Evolutionary conservation across 208 protist genomes (phyloP).

Genomic region (Leishmania martiniquensis): DNA sequence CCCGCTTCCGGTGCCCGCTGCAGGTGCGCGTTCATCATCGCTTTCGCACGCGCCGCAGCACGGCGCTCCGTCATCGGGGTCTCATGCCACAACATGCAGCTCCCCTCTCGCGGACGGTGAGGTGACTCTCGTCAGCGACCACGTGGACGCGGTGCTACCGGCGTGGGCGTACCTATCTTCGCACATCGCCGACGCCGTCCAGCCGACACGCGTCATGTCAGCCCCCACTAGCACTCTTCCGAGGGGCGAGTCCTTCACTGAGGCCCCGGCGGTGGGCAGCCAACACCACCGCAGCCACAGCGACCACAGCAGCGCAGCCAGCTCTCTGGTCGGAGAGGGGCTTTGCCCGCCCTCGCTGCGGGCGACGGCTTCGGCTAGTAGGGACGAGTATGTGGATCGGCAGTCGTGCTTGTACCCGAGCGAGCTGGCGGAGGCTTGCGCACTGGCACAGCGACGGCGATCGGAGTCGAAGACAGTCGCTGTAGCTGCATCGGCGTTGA

Average conservation of each 20-base stretch:
- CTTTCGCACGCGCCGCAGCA: neutral
- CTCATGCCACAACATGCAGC: neutral
- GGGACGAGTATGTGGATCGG: slow-evolving; percentile 12
- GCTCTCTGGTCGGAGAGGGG: slow-evolving; percentile 2
- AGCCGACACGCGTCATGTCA: neutral
- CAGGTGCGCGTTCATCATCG: neutral
- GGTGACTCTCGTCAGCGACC: slow-evolving; percentile 28
- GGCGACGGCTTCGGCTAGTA: neutral
- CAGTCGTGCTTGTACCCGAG: slow-evolving; percentile 26
- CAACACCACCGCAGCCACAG: slow-evolving; percentile 4
- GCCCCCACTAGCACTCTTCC: neutral
- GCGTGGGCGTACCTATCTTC: slow-evolving; percentile 32
- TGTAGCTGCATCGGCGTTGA: neutral
- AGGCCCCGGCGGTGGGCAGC: neutral
- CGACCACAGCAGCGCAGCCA: slow-evolving; percentile 14
- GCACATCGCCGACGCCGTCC: slow-evolving; percentile 14
- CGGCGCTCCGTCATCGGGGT: neutral
- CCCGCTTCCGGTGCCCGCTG: neutral
- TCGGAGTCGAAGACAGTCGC: neutral
- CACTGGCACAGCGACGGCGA: slow-evolving; percentile 18
- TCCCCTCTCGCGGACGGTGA: slow-evolving; percentile 9
- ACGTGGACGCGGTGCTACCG: slow-evolving; percentile 30
- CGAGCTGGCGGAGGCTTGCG: slow-evolving; percentile 31
- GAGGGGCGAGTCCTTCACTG: slow-evolving; percentile 1
- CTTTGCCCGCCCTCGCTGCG: neutral